These are phyloP conservation scores for Botrytis fragariae DNA, from an alignment of 2,329 filamentous ascomycete genomes.

Conservation along the genomic window DNA sequence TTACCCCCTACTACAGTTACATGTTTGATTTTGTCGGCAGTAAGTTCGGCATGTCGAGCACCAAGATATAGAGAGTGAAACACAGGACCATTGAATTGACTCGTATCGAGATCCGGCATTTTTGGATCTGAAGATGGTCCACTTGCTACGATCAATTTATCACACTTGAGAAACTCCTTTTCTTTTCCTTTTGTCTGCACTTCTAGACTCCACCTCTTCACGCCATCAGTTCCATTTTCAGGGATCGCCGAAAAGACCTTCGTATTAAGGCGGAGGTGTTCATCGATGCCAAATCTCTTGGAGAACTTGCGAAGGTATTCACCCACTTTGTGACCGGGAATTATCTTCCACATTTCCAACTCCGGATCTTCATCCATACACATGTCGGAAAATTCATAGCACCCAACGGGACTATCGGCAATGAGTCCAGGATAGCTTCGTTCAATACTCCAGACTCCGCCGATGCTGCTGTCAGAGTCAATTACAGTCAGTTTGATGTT, in stretches of 20 bases:
- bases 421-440: slow-evolving; percentile 66
- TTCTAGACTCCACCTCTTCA: slow-evolving; percentile 18
- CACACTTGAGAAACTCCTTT: slow-evolving; percentile 5
- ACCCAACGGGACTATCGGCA: slow-evolving; percentile 69
- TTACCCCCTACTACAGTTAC: slow-evolving; percentile 27
- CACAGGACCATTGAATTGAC: slow-evolving; percentile 16
- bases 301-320: slow-evolving; percentile 27
- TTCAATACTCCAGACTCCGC: slow-evolving; percentile 67
- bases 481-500: slow-evolving; percentile 54
- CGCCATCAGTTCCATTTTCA: not conserved
- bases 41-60: slow-evolving; percentile 13
- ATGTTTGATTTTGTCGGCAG: slow-evolving; percentile 18
- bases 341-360: slow-evolving; percentile 16
- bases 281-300: slow-evolving; percentile 20
- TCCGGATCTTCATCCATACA: slow-evolving; percentile 41
- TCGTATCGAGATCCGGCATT: slow-evolving; percentile 21
- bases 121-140: slow-evolving; percentile 22
- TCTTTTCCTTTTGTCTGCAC: slow-evolving; percentile 2
- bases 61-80: slow-evolving; percentile 25
- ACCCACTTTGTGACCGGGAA: slow-evolving; percentile 21
- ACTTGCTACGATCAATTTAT: slow-evolving; percentile 24
- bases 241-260: slow-evolving; percentile 39
- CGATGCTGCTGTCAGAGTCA: slow-evolving; percentile 55
- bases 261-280: slow-evolving; percentile 38
- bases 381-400: slow-evolving; percentile 71